Evolutionary conservation across 495 filamentous ascomycete genomes (phyloP), one percentile per base, ranked within the genome.

Genomic region (Stereocaulon alpinum): DNA sequence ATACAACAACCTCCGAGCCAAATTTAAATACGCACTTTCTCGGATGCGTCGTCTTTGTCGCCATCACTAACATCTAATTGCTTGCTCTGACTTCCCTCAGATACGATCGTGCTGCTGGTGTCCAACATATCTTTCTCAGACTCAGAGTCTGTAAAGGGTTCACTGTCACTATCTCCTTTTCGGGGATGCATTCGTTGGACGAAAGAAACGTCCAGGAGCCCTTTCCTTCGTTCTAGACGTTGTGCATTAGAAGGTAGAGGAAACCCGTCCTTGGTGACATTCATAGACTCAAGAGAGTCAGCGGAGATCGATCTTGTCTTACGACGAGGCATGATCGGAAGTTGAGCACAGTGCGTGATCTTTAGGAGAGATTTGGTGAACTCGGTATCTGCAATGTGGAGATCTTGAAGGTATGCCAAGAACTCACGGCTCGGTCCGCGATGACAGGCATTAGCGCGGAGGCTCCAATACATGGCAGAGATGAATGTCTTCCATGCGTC

Each of bases 21-120:
- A 14, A 34, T 48, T 22, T 17, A 24, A 20, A 24, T 18, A 47
- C 59, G 49, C 32, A 55, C 58, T 3, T 22, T 49, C 4, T 22
- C 50, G 22, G 66, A 27, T 68, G 73, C 52, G 67, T 67, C 63
- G 24, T 63, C 66, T 22, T 64, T 58, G 43, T 65, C 63, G 29
- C 63, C 66, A 14, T 66, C 63, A 47, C 73, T 66, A 1, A 17
- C 17, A 24, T 60, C 6, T 6, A 40, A 54, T 18, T 47, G 27
- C 12, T 27, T 10, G 6, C 49, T 47, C 29, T 47, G 24, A 41
- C 11, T 30, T 40, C 4, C 17, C 17, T 22, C 17, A 12, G 18
- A 30, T n/a, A n/a, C 5, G 12, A 24, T 24, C 24, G 22, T 4
- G 18, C 40, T 47, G 6, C 30, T 20, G 41, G n/a, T n/a, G 15